phyloP scores from a whole-genome alignment of 257 asterid genomes.

The Anisodus acutangulus region DNA sequence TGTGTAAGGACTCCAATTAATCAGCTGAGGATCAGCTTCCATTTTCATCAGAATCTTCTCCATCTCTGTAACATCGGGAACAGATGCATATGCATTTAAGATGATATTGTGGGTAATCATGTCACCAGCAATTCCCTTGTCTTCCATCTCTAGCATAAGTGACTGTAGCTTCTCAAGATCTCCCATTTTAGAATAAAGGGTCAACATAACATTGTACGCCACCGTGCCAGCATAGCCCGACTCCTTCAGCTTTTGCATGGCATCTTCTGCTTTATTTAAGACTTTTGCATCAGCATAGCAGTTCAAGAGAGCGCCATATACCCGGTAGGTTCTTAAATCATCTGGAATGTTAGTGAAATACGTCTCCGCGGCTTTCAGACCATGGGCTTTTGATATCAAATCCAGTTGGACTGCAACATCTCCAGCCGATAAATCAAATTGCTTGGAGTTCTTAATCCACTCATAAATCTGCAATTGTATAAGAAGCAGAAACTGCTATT shows the following conservation, averaged over 20 bases:
- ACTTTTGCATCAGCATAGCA: slow-evolving; percentile 33
- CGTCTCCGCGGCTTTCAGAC: slow-evolving; percentile 39
- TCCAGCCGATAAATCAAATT: slow-evolving; percentile 24
- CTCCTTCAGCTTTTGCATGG: slow-evolving; percentile 41
- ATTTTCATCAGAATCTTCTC: slow-evolving; percentile 53
- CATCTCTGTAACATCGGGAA: slow-evolving; percentile 44
- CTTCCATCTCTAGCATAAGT: slow-evolving; percentile 51
- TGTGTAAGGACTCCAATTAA: slow-evolving; percentile 32
- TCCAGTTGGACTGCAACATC: slow-evolving; percentile 42
- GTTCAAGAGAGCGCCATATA: slow-evolving; percentile 40
- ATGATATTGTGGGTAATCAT: slow-evolving; percentile 39
- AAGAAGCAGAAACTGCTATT: neutral
- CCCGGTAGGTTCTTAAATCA: neutral
- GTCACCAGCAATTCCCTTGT: slow-evolving; percentile 39
- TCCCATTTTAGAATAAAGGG: slow-evolving; percentile 44
- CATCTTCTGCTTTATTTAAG: slow-evolving; percentile 39
- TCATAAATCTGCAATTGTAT: slow-evolving; percentile 24
- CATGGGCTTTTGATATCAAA: slow-evolving; percentile 38
- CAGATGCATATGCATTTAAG: slow-evolving; percentile 43
- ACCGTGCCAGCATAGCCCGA: slow-evolving; percentile 27
- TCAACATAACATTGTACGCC: slow-evolving; percentile 46
- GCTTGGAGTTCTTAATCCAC: slow-evolving; percentile 29
- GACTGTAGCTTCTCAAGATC: slow-evolving; percentile 40
- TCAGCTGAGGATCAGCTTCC: slow-evolving; percentile 52
- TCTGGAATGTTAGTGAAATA: slow-evolving; percentile 35